These are phyloP conservation scores for Phytophthora rubi DNA, from an alignment of 352 stramenopile species.

Conservation along the genomic window DNA sequence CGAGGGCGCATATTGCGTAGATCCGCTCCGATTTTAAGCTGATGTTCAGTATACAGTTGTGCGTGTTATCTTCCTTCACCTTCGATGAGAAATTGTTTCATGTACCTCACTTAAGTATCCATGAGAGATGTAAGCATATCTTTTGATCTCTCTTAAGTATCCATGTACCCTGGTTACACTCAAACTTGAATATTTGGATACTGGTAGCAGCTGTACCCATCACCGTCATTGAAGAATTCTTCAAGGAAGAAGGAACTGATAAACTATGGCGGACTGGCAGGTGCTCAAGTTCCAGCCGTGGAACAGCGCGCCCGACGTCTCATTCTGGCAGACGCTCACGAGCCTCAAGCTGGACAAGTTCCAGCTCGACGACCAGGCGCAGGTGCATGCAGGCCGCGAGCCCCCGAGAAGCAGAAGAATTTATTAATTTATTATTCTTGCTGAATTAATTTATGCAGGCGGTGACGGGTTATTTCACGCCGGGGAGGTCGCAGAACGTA, in stretches of 20 bases:
- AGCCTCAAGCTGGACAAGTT: constrained; percentile 85
- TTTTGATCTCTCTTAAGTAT: too few species aligned
- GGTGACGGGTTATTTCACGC: constrained; percentile 72
- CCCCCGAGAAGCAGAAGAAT: background rate
- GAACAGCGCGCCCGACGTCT: constrained; percentile 80
- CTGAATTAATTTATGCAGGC: constrained; percentile 24
- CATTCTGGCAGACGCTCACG: constrained; percentile 85
- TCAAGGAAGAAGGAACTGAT: background rate
- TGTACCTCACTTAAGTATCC: too few species aligned
- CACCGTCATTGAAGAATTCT: background rate
- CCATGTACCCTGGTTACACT: background rate
- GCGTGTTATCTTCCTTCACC: too few species aligned
- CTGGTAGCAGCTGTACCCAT: background rate
- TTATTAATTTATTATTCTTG: background rate
- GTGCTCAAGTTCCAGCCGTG: constrained; percentile 85
- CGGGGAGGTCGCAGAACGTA: constrained; percentile 62
- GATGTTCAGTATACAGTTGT: too few species aligned
- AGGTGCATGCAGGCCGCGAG: constrained; percentile 36
- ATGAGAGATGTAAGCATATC: too few species aligned
- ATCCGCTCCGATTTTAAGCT: too few species aligned
- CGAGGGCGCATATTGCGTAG: too few species aligned
- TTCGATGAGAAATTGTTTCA: too few species aligned
- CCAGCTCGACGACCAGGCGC: constrained; percentile 72
- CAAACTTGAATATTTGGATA: constrained; percentile 1
- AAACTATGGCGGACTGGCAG: constrained; percentile 31